phyloP scores from a whole-genome alignment of 78 protist genomes.

The Dictyostelium intermedium region DNA sequence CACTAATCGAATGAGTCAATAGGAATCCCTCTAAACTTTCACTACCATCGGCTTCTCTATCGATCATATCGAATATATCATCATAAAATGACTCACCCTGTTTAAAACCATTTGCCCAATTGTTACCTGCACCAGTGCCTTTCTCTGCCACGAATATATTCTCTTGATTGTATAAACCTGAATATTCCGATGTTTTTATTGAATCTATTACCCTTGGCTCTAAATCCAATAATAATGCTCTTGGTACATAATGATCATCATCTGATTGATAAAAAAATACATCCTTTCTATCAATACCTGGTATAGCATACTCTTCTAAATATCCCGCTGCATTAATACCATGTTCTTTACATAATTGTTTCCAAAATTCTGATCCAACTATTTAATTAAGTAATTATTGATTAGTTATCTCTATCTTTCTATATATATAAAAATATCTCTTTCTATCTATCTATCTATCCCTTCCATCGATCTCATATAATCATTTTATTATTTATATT shows the following conservation, averaged over 20 bases:
- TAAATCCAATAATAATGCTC: conserved; percentile 98
- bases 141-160: conserved; percentile 87
- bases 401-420: no score
- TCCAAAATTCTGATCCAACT: conserved; percentile 99
- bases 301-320: conserved; percentile 87
- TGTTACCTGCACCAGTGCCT: conserved; percentile 99
- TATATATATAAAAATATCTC: no score
- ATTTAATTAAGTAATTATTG: neutral
- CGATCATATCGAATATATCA: conserved; percentile 95
- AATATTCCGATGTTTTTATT: conserved; percentile 71
- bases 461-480: no score
- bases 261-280: conserved; percentile 99
- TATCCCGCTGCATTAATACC: conserved; percentile 95
- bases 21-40: conserved; percentile 97
- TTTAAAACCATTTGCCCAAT: conserved; percentile 94
- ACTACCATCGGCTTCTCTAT: conserved; percentile 98
- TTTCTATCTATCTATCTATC: no score
- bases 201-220: conserved; percentile 97
- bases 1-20: conserved; percentile 97
- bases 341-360: conserved; percentile 97
- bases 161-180: conserved; percentile 95
- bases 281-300: conserved; percentile 97
- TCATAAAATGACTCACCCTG: conserved; percentile 85
- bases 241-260: conserved; percentile 98
- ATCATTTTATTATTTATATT: neutral